Percentiles rank a stretch among this genome's conserved stretches.
Evolutionary conservation across 192 early-diverging fungal species (phyloP).

Genomic region (Dissophora globulifera): DNA sequence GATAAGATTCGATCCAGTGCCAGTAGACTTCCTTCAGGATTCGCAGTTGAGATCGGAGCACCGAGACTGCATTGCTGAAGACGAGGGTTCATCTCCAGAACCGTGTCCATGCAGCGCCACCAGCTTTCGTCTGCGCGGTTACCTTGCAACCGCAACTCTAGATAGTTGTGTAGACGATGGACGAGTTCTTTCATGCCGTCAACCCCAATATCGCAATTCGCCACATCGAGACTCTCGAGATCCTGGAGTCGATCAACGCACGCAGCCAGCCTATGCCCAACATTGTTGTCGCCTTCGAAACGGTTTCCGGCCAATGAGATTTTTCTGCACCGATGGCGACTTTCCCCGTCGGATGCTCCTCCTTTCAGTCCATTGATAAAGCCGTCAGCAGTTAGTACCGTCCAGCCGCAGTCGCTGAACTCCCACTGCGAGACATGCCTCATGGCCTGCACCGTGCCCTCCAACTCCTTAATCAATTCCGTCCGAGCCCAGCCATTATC

Average conservation of each 20-base stretch:
- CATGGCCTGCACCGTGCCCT: conserved; percentile 10
- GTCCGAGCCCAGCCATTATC: conserved; percentile 31
- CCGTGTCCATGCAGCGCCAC: conserved; percentile 42
- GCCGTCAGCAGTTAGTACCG: conserved; percentile 3
- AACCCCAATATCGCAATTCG: conserved; percentile 32
- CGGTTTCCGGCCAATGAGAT: conserved; percentile 24
- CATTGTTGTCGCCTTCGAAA: conserved; percentile 14
- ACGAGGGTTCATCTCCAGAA: conserved; percentile 8
- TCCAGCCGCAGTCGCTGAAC: conserved; percentile 38
- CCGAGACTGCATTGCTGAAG: conserved; percentile 14
- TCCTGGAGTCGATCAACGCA: neutral
- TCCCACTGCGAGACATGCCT: conserved; percentile 15
- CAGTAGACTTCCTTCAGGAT: conserved; percentile 14
- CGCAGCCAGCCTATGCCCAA: conserved; percentile 8
- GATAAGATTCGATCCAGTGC: conserved; percentile 9
- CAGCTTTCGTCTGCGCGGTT: conserved; percentile 25
- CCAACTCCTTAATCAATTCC: conserved; percentile 23
- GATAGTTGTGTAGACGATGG: conserved; percentile 1
- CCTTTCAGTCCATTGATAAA: conserved; percentile 14
- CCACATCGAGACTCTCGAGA: conserved; percentile 14
- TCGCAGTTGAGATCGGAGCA: neutral
- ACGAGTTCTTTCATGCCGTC: conserved; percentile 24
- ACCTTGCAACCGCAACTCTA: conserved; percentile 16
- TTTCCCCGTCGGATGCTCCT: neutral
- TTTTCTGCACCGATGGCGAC: neutral